Base-by-base conservation (phyloP, 1,139 yeast species). In the Scheffersomyces quercinus region DNA sequence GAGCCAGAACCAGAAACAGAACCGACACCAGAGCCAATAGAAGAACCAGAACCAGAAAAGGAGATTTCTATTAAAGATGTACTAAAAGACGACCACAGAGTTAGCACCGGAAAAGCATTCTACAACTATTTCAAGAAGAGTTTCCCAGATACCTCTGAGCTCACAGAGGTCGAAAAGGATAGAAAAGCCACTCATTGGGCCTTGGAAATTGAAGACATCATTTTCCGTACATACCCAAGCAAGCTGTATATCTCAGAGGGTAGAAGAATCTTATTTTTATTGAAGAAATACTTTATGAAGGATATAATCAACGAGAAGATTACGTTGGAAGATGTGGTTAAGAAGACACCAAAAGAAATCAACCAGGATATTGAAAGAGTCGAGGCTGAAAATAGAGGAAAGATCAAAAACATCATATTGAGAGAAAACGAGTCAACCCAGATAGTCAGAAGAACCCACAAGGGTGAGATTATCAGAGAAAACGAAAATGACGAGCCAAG, bases 361-460 rank as follows among this genome's bases (percentile, higher is more conserved):
- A 88, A 87, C 55, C 88, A 88, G 3, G 95, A 85, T 52, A 70
- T 85, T 45, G 84, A 82, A 54, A 73, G 77, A 52, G 79, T 84
- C 45, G 91, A 90, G 12, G 87, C 83, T 50, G 78, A 79, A 43
- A 88, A 86, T n/a, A 78, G 86, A 40, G 52, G 52, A n/a, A 50
- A 54, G 34, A 54, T 54, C 42, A 54, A 54, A 29, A 54, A 54
- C 32, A 54, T 54, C 39, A 54, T 54, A 26, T 43, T 54, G 33
- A 51, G 49, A 4, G 46, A 48, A 28, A 52, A 50, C 32, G 56
- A 52, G 33, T 54, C 56, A 3, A 44, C 50, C n/a, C 55, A 54
- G 29, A 52, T 54, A 12, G 82, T 88, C 43, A 75, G 90, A 52
- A 72, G 88, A 55, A 88, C 96, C 2, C 96, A 88, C 58, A 88